These are phyloP conservation scores for Gypsophila paniculata DNA, from an alignment of 179 eudicot genomes.

Conservation along the genomic window DNA sequence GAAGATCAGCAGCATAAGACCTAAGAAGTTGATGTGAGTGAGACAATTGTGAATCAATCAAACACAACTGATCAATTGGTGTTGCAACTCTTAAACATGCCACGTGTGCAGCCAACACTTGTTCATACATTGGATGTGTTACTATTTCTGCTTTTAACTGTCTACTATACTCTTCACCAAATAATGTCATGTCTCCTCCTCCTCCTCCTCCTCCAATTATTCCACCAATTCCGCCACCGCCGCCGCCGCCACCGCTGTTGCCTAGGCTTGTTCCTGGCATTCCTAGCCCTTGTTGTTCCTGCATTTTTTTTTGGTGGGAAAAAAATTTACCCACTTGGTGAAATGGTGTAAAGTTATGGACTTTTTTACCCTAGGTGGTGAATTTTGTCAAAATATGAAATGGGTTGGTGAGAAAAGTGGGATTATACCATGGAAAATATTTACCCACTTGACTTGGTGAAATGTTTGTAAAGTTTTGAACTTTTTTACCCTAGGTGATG, in stretches of 20 bases:
- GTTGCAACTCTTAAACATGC: constrained; percentile 87
- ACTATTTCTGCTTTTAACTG: constrained; percentile 74
- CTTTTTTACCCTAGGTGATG: constrained; percentile 4
- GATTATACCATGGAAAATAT: no score
- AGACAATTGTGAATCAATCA: constrained; percentile 72
- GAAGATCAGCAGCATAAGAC: constrained; percentile 54
- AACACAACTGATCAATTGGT: constrained; percentile 82
- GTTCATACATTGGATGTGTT: constrained; percentile 73
- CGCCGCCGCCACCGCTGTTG: constrained; percentile 6
- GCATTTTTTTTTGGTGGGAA: constrained; percentile 20
- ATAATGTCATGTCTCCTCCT: constrained; percentile 31
- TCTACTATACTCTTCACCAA: constrained; percentile 28
- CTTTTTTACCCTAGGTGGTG: no score
- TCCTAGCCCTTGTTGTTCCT: constrained; percentile 49
- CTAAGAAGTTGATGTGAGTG: constrained; percentile 63
- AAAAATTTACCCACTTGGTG: background rate
- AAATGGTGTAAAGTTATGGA: no score
- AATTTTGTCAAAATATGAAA: no score
- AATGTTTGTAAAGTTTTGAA: background rate
- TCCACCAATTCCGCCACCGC: constrained; percentile 35
- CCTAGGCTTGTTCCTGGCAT: constrained; percentile 34
- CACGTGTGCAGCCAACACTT: constrained; percentile 76
- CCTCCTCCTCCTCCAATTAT: no score
- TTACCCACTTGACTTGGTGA: no score
- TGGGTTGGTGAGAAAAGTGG: no score